These are phyloP conservation scores for Aegilops speltoides DNA, from an alignment of 176 grass and related monocot species.

Conservation along the genomic window DNA sequence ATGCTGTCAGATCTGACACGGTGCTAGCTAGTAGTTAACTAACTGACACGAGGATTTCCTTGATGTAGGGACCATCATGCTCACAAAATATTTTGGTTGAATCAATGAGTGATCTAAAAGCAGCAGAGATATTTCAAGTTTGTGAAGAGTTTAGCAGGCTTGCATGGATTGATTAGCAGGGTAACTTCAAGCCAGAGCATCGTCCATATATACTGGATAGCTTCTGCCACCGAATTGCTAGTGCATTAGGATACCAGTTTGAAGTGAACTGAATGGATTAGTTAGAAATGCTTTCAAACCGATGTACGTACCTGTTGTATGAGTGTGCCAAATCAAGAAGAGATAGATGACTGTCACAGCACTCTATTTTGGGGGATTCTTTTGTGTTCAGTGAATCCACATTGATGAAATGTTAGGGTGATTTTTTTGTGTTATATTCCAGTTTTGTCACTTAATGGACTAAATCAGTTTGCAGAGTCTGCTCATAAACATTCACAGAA, in stretches of 20 bases:
- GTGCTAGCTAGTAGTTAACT: neutral
- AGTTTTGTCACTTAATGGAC: neutral
- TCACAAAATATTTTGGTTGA: neutral
- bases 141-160: neutral
- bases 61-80: constrained; percentile 6
- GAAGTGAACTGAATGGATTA: constrained; percentile 1
- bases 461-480: neutral
- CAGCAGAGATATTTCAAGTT: neutral
- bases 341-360: neutral
- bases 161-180: neutral
- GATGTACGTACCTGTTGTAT: neutral
- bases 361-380: neutral
- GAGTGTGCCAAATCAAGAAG: neutral
- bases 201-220: neutral
- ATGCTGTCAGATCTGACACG: neutral
- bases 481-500: neutral
- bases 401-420: neutral
- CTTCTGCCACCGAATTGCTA: constrained; percentile 6
- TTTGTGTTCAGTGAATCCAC: neutral
- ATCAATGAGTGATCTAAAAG: neutral
- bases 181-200: constrained; percentile 18
- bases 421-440: neutral
- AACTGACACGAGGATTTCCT: neutral
- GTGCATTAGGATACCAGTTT: neutral
- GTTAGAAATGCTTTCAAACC: neutral